These are phyloP conservation scores for Neurospora hispaniola DNA, from an alignment of 495 filamentous ascomycete species.

Conservation along the genomic window DNA sequence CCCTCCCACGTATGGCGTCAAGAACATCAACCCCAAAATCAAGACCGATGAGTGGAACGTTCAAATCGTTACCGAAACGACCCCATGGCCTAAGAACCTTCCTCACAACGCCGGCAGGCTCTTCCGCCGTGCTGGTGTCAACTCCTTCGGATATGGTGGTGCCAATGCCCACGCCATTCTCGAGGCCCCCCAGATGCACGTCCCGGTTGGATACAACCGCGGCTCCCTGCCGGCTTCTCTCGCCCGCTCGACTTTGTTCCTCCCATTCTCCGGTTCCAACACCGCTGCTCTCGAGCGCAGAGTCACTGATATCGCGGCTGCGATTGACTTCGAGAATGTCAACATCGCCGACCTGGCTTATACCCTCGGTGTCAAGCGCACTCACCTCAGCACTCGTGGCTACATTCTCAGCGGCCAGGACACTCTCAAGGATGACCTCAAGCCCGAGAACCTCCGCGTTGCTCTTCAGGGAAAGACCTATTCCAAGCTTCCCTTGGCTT, in stretches of 20 bases:
- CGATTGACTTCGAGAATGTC: neutral
- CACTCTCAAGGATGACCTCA: conserved; percentile 2
- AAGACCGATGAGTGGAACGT: conserved; percentile 18
- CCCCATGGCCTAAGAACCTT: conserved; percentile 16
- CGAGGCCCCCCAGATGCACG: conserved; percentile 24
- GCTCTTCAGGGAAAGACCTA: neutral
- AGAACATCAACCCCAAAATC: conserved; percentile 37
- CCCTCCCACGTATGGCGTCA: conserved; percentile 31
- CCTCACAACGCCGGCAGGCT: conserved; percentile 3
- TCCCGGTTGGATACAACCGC: neutral
- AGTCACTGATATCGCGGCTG: neutral
- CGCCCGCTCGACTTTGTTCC: neutral
- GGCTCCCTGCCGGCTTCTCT: neutral
- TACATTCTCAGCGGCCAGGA: conserved; percentile 1
- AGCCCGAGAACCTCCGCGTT: neutral
- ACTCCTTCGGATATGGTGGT: conserved; percentile 51
- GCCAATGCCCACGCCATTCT: conserved; percentile 47
- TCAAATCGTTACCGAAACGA: conserved; percentile 17
- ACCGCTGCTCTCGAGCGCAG: neutral
- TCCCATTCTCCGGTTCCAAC: conserved; percentile 3
- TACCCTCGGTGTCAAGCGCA: conserved; percentile 23
- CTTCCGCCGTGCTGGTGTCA: conserved; percentile 37
- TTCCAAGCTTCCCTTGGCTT: conserved; percentile 10
- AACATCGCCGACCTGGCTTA: conserved; percentile 18
- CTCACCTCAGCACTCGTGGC: conserved; percentile 7